Base-by-base conservation (phyloP, 2,329 filamentous ascomycete genomes). In the Scedosporium apiospermum region DNA sequence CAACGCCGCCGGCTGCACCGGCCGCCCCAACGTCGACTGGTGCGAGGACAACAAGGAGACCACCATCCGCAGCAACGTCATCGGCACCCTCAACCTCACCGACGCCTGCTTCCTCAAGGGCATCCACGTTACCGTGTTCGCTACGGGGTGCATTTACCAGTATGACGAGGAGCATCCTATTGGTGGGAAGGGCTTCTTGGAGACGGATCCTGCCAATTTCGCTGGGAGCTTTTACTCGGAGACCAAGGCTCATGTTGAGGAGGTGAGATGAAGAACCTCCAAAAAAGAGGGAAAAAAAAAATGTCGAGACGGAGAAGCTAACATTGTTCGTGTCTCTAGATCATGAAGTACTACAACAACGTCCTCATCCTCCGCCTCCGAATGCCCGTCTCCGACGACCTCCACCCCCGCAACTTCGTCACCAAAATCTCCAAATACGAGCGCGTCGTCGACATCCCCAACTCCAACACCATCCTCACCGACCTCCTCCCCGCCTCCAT, bases 1-100 rank as follows among this genome's bases (percentile, higher is more conserved):
- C 60, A 88, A 88, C 72, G 83, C 81, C 64, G 86, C 86, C 58
- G 86, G 86, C 65, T 84, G 81, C 70, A 88, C 85, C 3, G 86
- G 87, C 59, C 79, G 84, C 26, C 86, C 86, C 65, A 89, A 88
- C 66, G 85, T 88, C 71, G 86, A 88, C 74, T 88, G 85, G 85
- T 88, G 86, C 68, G 87, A 89, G 75, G 83, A 87, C 69, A 82
- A 89, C 76, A 87, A 83, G 74, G 82, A 86, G 72, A 82, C 83
- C 62, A 89, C 86, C 6, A 82, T 88, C 70, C 80, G 85, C 64
- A 87, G 82, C 71, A 89, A 89, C 69, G 85, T 85, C 62, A 81
- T 88, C 57, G 86, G 86, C 62, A 83, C 85, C 42, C 70, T 88
- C 66, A 88, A 86, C 70, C 73, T 89, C 68, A 78, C 84, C 41